Evolutionary conservation across 2,329 filamentous ascomycete species (phyloP).

Genomic region (Ophiostoma tasmaniense): DNA sequence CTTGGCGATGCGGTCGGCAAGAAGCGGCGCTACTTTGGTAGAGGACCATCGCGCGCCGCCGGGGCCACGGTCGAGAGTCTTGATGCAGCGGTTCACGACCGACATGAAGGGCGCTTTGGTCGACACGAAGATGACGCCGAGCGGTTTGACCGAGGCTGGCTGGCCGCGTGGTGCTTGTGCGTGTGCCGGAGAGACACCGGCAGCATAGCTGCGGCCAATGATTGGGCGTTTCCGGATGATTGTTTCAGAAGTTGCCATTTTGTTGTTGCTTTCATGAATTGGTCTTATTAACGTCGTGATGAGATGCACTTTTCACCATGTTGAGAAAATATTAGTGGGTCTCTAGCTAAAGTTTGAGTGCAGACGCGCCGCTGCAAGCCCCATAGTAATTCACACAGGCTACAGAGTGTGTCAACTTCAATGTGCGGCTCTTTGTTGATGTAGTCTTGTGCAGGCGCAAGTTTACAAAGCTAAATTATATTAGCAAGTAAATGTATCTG

Average conservation of each 20-base stretch:
- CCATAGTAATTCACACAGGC: no score
- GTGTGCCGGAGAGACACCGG: neutral
- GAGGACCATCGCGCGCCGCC: conserved; percentile 38
- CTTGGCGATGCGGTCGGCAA: conserved; percentile 39
- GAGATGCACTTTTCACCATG: neutral
- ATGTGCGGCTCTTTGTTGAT: no score
- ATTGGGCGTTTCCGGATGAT: conserved; percentile 12
- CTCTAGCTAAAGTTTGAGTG: neutral
- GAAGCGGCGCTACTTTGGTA: conserved; percentile 37
- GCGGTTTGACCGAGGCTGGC: neutral
- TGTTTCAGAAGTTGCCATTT: neutral
- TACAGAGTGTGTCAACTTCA: no score
- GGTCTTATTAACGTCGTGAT: neutral
- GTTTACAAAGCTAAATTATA: no score
- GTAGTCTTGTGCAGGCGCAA: no score
- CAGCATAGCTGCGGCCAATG: conserved; percentile 12
- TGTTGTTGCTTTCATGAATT: neutral
- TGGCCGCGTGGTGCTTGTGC: neutral
- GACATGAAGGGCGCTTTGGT: conserved; percentile 59
- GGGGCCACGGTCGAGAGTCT: conserved; percentile 49
- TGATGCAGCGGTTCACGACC: conserved; percentile 55
- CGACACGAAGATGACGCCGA: conserved; percentile 51
- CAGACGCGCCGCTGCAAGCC: neutral
- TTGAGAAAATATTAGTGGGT: neutral
- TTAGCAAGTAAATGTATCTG: no score